Evolutionary conservation across 805 yeast species (phyloP), one percentile per base, ranked within the genome.

Genomic region (Wickerhamiella dianesei): DNA sequence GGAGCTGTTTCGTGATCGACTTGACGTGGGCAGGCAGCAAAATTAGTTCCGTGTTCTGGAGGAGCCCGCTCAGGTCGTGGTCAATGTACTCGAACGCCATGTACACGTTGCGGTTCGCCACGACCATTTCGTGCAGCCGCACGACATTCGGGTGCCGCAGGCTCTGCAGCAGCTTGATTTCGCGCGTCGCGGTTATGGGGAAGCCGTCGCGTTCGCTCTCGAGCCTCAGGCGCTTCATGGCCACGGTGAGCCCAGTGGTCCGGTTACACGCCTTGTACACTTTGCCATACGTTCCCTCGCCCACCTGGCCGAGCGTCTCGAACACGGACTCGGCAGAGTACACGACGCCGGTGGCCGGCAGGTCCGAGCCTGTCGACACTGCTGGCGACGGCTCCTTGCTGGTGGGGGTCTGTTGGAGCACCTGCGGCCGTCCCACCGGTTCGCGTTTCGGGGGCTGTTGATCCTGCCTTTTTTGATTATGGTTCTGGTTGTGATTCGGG

Each of bases 201-300:
- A 92, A 85, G 12, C 0, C 97, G 59, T 92, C 98, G 43, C 86
- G 71, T 61, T 89, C 97, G 5, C 77, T 66, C 59, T 92, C 96
- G 57, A 92, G 71, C 50, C 96, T 66, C 41, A 92, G 69, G 54
- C 80, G 74, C 61, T 92, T 92, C 58, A 92, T 68, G 1, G 98
- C 98, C n/a, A 87, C 92, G 53, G 73, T 66, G 48, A 75, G 77
- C 1, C 75, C 72, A 0, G 95, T 84, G 3, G 75, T 67, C 14
- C 66, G 65, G 60, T 92, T 87, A 43, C 69, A 70, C 0, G 96
- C 95, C 59, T 87, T 86, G 67, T 82, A 87, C 18, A 92, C 99
- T 61, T 85, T 87, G 17, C 98, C 98, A 62, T 92, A 92, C 0
- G 97, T 92, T 8, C 98, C 98, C 64, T 92, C 97, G n/a, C 98